Base-by-base conservation (phyloP, 192 early-diverging fungal genomes). In the Dimargaris cristalligena region DNA sequence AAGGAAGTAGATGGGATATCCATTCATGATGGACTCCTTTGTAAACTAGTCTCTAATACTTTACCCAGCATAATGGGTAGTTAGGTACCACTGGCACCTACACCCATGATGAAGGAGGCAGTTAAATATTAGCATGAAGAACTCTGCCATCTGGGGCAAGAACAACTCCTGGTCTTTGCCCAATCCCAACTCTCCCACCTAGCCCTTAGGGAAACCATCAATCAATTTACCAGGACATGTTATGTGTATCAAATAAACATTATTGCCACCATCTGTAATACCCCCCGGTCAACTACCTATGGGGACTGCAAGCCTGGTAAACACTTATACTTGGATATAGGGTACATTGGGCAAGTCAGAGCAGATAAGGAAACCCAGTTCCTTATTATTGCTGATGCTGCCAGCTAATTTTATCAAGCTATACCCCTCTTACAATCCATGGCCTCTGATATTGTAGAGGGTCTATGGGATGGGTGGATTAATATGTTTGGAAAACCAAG, bases 281-380 rank as follows among this genome's bases (percentile, higher is more conserved):
- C 34, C 2, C 57, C 49, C 23, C 57, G 34, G 31, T 34, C 48
- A 4, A 66, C 55, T 20, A 52, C 64, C 0, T 14, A 63, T 44
- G 38, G 38, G 34, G 46, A 48, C 28, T 55, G 56, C 0, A 10
- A 18, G 6, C 63, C 52, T 9, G 33, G 61, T 0, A 54, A 69
- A 31, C 64, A 63, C 34, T 52, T 69, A 22, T 65, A 65, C 54
- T 60, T 69, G 14, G 68, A 65, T 28, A 25, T 65, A 14, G 56
- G 45, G 0, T 23, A 50, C 11, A 56, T 69, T 34, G 68, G 68
- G 26, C 16, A 58, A 0, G 22, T 11, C 2, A 51, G 33, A 20
- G n/a, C n/a, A n/a, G 63, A 63, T 16, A 0, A 23, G 0, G 64
- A 50, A 0, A 49, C 41, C 46, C 58, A 66, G 13, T 59, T 51